Base-by-base conservation (phyloP, 768 basidiomycete species). In the Podaxis sp. region DNA sequence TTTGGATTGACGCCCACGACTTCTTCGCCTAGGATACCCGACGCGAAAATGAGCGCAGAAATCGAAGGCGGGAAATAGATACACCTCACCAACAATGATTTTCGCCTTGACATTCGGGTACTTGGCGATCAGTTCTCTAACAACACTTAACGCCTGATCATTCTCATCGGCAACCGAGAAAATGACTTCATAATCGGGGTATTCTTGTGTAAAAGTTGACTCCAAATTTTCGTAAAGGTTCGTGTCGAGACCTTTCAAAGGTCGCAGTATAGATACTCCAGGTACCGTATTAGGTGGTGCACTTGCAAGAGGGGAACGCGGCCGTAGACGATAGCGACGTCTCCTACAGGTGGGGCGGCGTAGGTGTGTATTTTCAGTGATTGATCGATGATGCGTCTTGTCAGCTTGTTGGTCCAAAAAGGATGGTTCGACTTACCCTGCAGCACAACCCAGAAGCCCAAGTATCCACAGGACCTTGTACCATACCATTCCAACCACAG, bases 141-240 rank as follows among this genome's bases (percentile, higher is more conserved):
- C 95, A 44, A 98, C 85, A 2, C 82, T 75, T n/a, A 99, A 79
- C 4, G 95, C 95, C 72, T 94, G 92, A 73, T 99, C 97, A 48
- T 84, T 73, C 67, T 89, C 88, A 56, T 93, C 87, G n/a, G 94
- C 93, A 4, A 99, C 89, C 28, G 92, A 93, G 64, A 98, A 87
- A 46, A 99, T 78, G 61, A 99, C 86, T 75, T 99, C 96, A 69
- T 86, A 96, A 66, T 90, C 90, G 0, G 91, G 87, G 72, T 99
- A 99, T 66, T 96, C 90, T 70, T 97, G 95, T 36, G 78, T 81
- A 75, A 99, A 96, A 0, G 93, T 92, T 3, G 95, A 93, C 75
- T 97, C 94, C 55, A 99, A 78, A 73, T 98, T 98, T 78, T 97
- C 95, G 75, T 91, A 98, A 20, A 99, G 83, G 73, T 99, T 99